Evolutionary conservation across 768 basidiomycete species (phyloP).

Genomic region (Mycena vulgaris): DNA sequence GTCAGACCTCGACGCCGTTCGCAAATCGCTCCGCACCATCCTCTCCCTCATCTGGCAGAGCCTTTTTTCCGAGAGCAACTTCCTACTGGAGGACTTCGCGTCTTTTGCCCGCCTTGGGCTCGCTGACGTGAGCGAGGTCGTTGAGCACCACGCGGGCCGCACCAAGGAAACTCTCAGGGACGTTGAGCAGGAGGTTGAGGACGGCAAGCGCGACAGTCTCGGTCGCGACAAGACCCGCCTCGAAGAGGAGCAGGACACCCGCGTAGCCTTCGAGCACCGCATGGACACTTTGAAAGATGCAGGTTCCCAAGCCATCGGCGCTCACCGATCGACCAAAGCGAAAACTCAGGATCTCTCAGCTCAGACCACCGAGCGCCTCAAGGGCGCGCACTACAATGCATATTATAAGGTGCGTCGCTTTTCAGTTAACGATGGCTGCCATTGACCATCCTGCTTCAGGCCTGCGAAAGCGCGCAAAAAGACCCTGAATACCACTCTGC

Average conservation of each 20-base stretch:
- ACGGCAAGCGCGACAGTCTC: conserved; percentile 70
- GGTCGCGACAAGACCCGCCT: conserved; percentile 68
- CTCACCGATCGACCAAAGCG: conserved; percentile 58
- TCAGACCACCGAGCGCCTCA: conserved; percentile 59
- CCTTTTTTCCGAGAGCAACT: conserved; percentile 66
- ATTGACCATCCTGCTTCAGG: conserved; percentile 49
- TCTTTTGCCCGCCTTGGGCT: conserved; percentile 76
- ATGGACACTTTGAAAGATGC: conserved; percentile 76
- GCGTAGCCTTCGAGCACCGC: conserved; percentile 73
- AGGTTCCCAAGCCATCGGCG: conserved; percentile 72
- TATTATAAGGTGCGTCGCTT: conserved; percentile 64
- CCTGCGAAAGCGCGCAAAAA: conserved; percentile 75
- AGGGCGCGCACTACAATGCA: no score
- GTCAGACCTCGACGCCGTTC: conserved; percentile 66
- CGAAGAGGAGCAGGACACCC: conserved; percentile 65
- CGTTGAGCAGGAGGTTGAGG: conserved; percentile 71
- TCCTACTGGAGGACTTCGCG: conserved; percentile 72
- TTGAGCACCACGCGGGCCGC: conserved; percentile 67
- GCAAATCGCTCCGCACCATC: conserved; percentile 64
- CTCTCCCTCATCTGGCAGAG: conserved; percentile 69
- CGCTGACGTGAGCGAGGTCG: conserved; percentile 74
- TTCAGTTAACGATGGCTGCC: no score
- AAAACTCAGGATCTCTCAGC: conserved; percentile 62
- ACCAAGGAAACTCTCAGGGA: conserved; percentile 69
- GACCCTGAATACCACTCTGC: conserved; percentile 73